Percentiles rank a stretch among this genome's conserved stretches.
phyloP scores from a whole-genome alignment of 257 asterid genomes.

The Lithospermum erythrorhizon region DNA sequence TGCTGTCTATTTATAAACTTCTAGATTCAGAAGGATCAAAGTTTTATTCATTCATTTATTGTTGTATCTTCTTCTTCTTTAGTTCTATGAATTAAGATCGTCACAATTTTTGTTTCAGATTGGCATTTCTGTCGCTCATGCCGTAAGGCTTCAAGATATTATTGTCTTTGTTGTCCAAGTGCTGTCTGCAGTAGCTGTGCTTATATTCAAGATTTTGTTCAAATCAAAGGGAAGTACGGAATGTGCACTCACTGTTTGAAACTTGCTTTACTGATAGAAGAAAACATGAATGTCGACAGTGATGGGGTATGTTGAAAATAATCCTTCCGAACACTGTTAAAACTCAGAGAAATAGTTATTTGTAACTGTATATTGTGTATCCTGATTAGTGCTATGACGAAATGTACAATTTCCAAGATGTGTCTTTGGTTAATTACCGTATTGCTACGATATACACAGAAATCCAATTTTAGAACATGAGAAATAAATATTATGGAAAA shows the following conservation, averaged over 20 bases:
- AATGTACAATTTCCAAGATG: not conserved
- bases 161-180: conserved; percentile 57
- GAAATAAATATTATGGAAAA: not conserved
- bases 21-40: too few relatives aligned
- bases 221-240: conserved; percentile 48
- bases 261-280: conserved; percentile 63
- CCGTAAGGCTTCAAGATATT: conserved; percentile 22
- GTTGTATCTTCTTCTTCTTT: not conserved
- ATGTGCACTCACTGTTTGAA: conserved; percentile 56
- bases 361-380: not conserved
- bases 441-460: not conserved
- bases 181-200: conserved; percentile 56
- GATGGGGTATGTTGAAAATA: conserved; percentile 60
- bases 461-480: not conserved
- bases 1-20: too few relatives aligned
- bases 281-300: conserved; percentile 38
- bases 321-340: not conserved
- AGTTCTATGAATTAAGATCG: not conserved
- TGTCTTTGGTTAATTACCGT: too few relatives aligned
- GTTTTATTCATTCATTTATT: not conserved
- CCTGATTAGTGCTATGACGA: not conserved
- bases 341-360: not conserved
- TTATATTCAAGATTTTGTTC: conserved; percentile 18
- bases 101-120: conserved; percentile 32
- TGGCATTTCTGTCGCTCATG: conserved; percentile 66